Percentiles rank a stretch among this genome's conserved stretches.
These are phyloP conservation scores for Rhododendron williamsianum DNA, from an alignment of 148 eudicot species.

Conservation along the genomic window DNA sequence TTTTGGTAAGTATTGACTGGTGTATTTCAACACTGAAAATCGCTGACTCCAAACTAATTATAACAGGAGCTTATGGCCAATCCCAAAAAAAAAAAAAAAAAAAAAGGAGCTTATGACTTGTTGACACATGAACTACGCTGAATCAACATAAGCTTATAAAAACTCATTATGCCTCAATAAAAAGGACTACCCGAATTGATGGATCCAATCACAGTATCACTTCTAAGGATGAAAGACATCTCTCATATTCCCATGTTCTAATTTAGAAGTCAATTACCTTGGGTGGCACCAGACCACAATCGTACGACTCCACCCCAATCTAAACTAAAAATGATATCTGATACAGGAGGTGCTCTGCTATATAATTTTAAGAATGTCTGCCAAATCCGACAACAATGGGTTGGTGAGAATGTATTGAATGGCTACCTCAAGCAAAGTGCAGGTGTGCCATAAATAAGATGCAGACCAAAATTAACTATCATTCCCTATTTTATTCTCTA, in stretches of 20 bases:
- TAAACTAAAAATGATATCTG: neutral
- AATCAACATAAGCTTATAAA: neutral
- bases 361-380: neutral
- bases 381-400: neutral
- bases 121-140: neutral
- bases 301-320: neutral
- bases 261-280: neutral
- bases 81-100: too few species aligned
- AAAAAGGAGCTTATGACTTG: neutral
- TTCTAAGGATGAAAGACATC: conserved; percentile 1
- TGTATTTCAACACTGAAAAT: neutral
- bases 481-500: neutral
- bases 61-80: neutral
- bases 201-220: neutral
- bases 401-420: neutral
- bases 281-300: neutral
- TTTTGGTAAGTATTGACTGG: neutral
- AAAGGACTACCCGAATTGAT: neutral
- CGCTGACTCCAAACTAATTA: neutral
- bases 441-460: neutral
- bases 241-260: neutral
- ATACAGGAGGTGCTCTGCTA: neutral
- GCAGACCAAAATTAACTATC: neutral
- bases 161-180: neutral
- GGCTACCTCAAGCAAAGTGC: neutral